phyloP scores from a whole-genome alignment of 495 filamentous ascomycete genomes.

The Letharia lupina region DNA sequence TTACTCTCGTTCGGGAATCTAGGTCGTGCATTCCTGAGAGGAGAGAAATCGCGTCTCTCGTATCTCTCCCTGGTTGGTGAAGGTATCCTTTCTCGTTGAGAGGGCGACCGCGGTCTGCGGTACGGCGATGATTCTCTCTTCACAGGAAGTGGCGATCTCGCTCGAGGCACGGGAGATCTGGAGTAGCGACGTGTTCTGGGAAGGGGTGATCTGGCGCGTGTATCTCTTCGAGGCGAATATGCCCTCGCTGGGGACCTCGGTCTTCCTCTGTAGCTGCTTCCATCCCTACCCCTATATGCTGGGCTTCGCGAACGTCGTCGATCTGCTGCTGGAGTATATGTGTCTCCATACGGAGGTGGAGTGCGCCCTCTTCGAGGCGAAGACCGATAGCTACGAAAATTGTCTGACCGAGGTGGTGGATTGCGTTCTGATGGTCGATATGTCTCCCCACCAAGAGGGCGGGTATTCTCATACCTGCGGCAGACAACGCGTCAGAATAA shows the following conservation, averaged over 20 bases:
- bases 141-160: constrained; percentile 31
- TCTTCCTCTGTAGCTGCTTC: constrained; percentile 31
- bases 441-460: constrained; percentile 40
- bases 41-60: constrained; percentile 23
- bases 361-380: constrained; percentile 30
- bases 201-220: constrained; percentile 36
- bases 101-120: constrained; percentile 27
- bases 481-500: constrained; percentile 7
- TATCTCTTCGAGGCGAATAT: constrained; percentile 43
- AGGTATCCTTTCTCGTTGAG: constrained; percentile 23
- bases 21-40: constrained; percentile 20
- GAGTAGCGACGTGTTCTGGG: constrained; percentile 33
- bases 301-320: constrained; percentile 44
- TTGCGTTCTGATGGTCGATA: constrained; percentile 42
- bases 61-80: constrained; percentile 22
- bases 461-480: constrained; percentile 40
- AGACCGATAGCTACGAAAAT: constrained; percentile 30
- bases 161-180: constrained; percentile 37
- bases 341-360: constrained; percentile 34
- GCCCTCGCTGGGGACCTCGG: constrained; percentile 36
- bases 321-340: constrained; percentile 42
- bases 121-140: constrained; percentile 30
- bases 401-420: constrained; percentile 33
- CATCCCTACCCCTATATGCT: constrained; percentile 34
- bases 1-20: constrained; percentile 21